A percentile compares a stretch with the other conserved stretches of the same genome.
These are phyloP conservation scores for Calonectria hawksworthii DNA, from an alignment of 2,329 filamentous ascomycete species.

Conservation along the genomic window DNA sequence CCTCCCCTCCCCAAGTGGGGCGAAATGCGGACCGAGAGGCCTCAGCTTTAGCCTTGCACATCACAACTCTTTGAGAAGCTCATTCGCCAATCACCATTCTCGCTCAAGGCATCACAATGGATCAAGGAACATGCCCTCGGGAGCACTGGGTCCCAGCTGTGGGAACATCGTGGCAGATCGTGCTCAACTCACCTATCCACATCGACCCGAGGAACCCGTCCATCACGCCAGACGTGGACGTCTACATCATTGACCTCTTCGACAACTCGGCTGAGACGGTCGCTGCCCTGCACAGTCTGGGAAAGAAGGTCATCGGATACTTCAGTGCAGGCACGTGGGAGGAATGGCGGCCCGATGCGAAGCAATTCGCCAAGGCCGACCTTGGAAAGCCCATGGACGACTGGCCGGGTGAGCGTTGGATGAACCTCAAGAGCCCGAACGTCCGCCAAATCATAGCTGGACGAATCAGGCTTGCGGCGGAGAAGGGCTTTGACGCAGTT, in stretches of 20 bases:
- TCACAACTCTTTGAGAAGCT: background rate
- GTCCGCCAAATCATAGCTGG: slow-evolving; percentile 74
- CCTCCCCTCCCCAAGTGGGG: background rate
- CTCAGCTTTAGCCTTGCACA: background rate
- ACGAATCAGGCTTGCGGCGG: slow-evolving; percentile 69
- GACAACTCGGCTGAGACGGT: slow-evolving; percentile 60
- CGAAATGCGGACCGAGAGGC: background rate
- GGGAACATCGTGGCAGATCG: slow-evolving; percentile 19
- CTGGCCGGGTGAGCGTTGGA: slow-evolving; percentile 77
- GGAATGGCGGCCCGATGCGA: slow-evolving; percentile 69
- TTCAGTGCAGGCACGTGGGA: slow-evolving; percentile 80
- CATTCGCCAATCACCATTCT: background rate
- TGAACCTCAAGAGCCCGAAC: slow-evolving; percentile 67
- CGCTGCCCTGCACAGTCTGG: slow-evolving; percentile 68
- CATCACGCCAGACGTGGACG: slow-evolving; percentile 58
- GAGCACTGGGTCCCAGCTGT: slow-evolving; percentile 10
- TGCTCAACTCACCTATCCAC: slow-evolving; percentile 4
- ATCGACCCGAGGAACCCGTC: background rate
- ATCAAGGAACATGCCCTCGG: background rate
- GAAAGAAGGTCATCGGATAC: slow-evolving; percentile 78
- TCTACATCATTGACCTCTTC: slow-evolving; percentile 66
- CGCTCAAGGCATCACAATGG: background rate
- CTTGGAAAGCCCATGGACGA: slow-evolving; percentile 71
- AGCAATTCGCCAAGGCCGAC: slow-evolving; percentile 67
- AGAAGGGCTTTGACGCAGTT: slow-evolving; percentile 76